Conservation (phyloP, 768 basidiomycete species). For the Lyophyllum semitale region DNA sequence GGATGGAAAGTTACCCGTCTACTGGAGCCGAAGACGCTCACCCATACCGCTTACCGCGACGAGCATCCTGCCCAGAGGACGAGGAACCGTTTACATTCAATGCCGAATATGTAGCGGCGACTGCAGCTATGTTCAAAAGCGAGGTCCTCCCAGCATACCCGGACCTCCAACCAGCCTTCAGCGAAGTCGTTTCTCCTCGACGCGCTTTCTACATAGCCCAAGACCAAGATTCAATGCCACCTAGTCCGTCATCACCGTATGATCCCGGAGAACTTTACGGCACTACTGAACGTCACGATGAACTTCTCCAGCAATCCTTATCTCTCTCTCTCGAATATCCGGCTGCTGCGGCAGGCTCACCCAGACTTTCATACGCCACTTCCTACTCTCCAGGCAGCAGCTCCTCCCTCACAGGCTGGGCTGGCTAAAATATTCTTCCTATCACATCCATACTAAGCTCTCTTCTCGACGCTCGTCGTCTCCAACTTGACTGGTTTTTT, state of each 20-base stretch:
- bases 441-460: background rate
- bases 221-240: conserved; percentile 15
- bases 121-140: conserved; percentile 30
- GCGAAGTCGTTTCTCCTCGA: conserved; percentile 15
- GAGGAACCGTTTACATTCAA: conserved; percentile 39
- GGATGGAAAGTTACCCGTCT: background rate
- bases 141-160: conserved; percentile 38
- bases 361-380: conserved; percentile 20
- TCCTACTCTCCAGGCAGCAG: conserved; percentile 28
- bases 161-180: conserved; percentile 20
- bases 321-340: conserved; percentile 12
- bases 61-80: conserved; percentile 23
- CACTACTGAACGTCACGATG: conserved; percentile 11
- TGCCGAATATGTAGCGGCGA: conserved; percentile 36
- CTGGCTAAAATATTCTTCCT: conserved; percentile 35
- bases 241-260: conserved; percentile 19
- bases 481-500: background rate
- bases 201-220: conserved; percentile 16
- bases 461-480: background rate
- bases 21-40: conserved; percentile 1
- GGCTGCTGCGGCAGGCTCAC: conserved; percentile 1
- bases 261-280: conserved; percentile 17
- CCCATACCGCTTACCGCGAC: conserved; percentile 15
- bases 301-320: conserved; percentile 7
- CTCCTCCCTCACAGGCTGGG: conserved; percentile 52